phyloP scores from a whole-genome alignment of 495 filamentous ascomycete species.

The Hypomontagnella monticulosa region DNA sequence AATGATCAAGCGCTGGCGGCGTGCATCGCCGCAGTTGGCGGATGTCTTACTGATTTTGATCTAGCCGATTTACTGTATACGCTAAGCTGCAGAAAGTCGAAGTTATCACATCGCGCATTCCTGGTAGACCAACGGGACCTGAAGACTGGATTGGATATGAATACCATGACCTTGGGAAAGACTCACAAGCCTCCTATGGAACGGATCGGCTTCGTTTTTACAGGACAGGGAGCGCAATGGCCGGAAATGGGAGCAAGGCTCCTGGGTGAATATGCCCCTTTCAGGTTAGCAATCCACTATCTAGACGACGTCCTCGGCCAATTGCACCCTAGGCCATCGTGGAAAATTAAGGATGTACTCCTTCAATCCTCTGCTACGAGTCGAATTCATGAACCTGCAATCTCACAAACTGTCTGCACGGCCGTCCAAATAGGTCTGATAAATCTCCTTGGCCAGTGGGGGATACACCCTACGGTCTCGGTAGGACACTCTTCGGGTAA shows the following conservation, averaged over 20 bases:
- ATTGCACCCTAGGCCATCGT: background rate
- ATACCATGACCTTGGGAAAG: no score
- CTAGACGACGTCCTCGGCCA: background rate
- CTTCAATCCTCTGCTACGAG: background rate
- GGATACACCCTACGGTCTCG: slow-evolving; percentile 57
- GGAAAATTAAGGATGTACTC: slow-evolving; percentile 11
- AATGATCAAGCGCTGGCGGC: no score
- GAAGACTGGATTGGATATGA: no score
- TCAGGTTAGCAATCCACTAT: slow-evolving; percentile 5
- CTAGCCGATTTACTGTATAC: no score
- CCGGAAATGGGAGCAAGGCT: slow-evolving; percentile 52
- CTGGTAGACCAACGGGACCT: no score
- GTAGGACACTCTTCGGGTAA: slow-evolving; percentile 72
- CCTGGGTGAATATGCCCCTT: slow-evolving; percentile 28
- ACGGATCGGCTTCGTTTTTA: slow-evolving; percentile 47
- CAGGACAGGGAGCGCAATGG: slow-evolving; percentile 64
- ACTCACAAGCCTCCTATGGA: no score
- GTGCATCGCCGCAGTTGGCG: no score
- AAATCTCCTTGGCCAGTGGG: slow-evolving; percentile 60
- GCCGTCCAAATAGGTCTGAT: slow-evolving; percentile 64
- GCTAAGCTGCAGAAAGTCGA: no score
- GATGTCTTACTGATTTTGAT: no score
- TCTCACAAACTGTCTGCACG: slow-evolving; percentile 58
- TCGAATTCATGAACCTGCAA: slow-evolving; percentile 46
- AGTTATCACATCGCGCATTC: no score